Conservation (phyloP, 148 eudicot genomes). For the Persicaria tinctoria region DNA sequence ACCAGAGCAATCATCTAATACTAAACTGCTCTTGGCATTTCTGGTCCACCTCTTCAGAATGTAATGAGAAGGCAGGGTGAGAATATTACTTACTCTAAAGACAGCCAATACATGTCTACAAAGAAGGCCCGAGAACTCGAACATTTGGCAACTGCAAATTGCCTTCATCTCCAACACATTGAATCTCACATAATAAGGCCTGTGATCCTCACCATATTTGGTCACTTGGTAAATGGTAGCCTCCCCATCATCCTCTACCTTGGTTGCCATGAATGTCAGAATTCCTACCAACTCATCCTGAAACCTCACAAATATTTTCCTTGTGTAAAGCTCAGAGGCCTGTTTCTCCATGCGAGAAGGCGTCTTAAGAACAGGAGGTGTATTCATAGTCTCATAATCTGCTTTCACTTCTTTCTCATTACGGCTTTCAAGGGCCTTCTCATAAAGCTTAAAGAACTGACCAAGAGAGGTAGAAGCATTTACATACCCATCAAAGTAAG, state of each 20-base stretch:
- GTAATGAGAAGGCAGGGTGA: conserved; percentile 44
- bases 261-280: conserved; percentile 45
- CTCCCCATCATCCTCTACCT: conserved; percentile 34
- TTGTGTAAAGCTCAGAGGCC: conserved; percentile 40
- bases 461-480: conserved; percentile 45
- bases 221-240: conserved; percentile 34
- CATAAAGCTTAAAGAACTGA: conserved; percentile 44
- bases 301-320: conserved; percentile 38
- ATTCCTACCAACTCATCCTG: conserved; percentile 62
- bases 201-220: conserved; percentile 48
- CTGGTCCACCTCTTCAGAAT: conserved; percentile 55
- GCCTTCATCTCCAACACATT: conserved; percentile 40
- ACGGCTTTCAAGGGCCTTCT: conserved; percentile 48
- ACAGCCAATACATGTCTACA: conserved; percentile 51
- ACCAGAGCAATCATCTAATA: conserved; percentile 30
- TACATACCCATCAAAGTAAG: conserved; percentile 58
- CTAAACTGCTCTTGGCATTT: conserved; percentile 50
- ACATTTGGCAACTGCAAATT: conserved; percentile 55
- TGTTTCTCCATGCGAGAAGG: conserved; percentile 67
- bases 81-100: conserved; percentile 49
- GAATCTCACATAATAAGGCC: conserved; percentile 31
- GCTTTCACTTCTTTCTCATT: conserved; percentile 60
- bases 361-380: conserved; percentile 36
- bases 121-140: conserved; percentile 52
- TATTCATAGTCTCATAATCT: conserved; percentile 47